Evolutionary conservation across 2,329 filamentous ascomycete genomes (phyloP).

Genomic region (Ophiocordyceps polyrhachis-furcata): DNA sequence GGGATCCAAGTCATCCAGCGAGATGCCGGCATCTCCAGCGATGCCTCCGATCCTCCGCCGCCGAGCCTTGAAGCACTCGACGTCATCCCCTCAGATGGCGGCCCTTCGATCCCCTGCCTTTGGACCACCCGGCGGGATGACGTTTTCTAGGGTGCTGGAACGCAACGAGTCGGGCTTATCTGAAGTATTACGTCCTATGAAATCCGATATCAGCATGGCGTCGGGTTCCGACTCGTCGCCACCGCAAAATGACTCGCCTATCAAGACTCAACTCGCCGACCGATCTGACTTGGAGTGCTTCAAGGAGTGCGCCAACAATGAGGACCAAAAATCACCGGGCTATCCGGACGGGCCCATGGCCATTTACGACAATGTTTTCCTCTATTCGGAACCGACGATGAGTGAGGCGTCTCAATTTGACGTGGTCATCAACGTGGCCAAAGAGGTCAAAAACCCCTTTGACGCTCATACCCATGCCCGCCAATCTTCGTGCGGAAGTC

Average conservation of each 20-base stretch:
- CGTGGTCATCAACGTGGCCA: constrained; percentile 68
- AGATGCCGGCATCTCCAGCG: constrained; percentile 36
- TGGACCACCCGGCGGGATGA: constrained; percentile 44
- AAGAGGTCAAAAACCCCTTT: constrained; percentile 66
- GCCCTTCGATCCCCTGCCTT: constrained; percentile 39
- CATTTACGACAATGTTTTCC: constrained; percentile 60
- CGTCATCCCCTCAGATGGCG: constrained; percentile 48
- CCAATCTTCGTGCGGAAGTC: constrained; percentile 20
- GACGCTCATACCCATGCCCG: constrained; percentile 14
- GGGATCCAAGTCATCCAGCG: constrained; percentile 25
- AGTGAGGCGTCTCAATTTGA: constrained; percentile 64
- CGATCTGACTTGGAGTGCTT: constrained; percentile 35
- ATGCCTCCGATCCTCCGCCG: constrained; percentile 41
- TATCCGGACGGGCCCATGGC: constrained; percentile 70
- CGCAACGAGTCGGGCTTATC: constrained; percentile 43
- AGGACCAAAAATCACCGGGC: constrained; percentile 63
- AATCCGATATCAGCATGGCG: constrained; percentile 16
- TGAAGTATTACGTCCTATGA: constrained; percentile 34
- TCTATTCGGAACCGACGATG: constrained; percentile 64
- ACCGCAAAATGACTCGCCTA: constrained; percentile 37
- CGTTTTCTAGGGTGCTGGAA: constrained; percentile 40
- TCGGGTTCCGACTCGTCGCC: constrained; percentile 22
- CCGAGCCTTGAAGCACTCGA: constrained; percentile 46
- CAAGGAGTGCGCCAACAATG: constrained; percentile 51
- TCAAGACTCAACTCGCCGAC: constrained; percentile 42